Conservation (phyloP, 1,284 basidiomycete genomes). For the Phenoliferia sp. region DNA sequence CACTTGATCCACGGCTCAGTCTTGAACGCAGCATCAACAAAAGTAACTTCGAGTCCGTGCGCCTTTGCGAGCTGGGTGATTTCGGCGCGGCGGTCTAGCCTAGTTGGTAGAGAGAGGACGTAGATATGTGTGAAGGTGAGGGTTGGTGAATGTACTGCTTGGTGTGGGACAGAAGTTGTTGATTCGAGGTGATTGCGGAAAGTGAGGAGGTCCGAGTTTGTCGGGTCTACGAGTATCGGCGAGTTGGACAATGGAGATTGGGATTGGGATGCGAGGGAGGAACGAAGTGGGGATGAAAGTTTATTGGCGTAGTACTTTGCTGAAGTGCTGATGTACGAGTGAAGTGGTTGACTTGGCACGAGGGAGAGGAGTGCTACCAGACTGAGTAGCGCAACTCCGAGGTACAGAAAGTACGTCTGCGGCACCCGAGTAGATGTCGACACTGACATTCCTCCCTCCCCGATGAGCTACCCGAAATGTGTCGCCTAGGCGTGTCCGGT, state of each 20-base stretch:
- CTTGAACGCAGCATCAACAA: constrained; percentile 38
- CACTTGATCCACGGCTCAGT: constrained; percentile 35
- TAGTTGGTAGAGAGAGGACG: constrained; percentile 35
- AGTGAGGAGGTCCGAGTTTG: neutral
- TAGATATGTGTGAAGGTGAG: constrained; percentile 39
- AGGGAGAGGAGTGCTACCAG: neutral
- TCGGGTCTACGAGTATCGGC: neutral
- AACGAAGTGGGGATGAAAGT: neutral
- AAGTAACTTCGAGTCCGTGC: constrained; percentile 35
- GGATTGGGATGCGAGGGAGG: neutral
- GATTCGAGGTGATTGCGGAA: constrained; percentile 33
- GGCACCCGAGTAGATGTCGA: too few relatives aligned
- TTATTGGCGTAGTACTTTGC: neutral
- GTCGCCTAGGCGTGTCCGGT: too few relatives aligned
- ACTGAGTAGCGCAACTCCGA: neutral
- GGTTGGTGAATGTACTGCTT: constrained; percentile 32
- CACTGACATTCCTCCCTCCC: too few relatives aligned
- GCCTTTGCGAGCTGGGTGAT: constrained; percentile 36
- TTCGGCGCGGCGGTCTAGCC: constrained; percentile 33
- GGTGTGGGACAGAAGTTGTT: constrained; percentile 26
- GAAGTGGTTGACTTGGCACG: neutral
- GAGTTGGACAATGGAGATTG: neutral
- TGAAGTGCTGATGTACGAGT: neutral
- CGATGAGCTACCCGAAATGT: too few relatives aligned
- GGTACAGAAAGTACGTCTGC: neutral